Evolutionary conservation across 306 rosid species (phyloP), one percentile per base, ranked within the genome.

Genomic region (Sphenostylis stenocarpa): DNA sequence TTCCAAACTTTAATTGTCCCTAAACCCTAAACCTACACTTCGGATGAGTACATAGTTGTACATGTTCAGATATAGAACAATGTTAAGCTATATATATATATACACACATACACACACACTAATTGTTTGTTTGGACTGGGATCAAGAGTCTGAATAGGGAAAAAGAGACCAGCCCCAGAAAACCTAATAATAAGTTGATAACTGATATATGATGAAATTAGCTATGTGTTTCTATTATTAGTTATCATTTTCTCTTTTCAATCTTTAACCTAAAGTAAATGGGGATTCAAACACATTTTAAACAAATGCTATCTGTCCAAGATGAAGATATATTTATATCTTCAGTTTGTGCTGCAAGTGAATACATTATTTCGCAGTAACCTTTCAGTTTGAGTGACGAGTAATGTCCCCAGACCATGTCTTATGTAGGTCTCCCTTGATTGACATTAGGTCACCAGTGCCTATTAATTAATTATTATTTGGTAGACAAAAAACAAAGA

Each of bases 1-100:
- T 77, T 77, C 61, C 45, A 57, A 78, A 76, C 53, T 65, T 45
- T 34, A 33, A 33, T 16, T 48, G 70, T 47, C 34, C 75, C 56
- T 60, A 63, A 45, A 47, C 72, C 72, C 71, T 62, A 62, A 61
- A 15, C 67, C 75, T 41, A 61, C 62, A 55, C 43, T 33, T 65
- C 0, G 45, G 56, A 36, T 48, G 49, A 72, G 67, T 49, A 48
- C 72, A 62, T 19, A 45, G 24, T 16, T 52, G 26, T 55, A 72
- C 57, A 39, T 41, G 45, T 53, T 65, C 52, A 15, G 45, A 51
- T 58, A 73, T 38, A 24, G 55, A 79, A 58, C 57, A 60, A 57
- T 58, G 8, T 43, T 33, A 24, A 60, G 34, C 52, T 58, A 45
- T 41, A 17, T 49, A 41, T 53, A 77, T 29, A 26, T 29, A 29